Percentiles rank a stretch among this genome's conserved stretches.
These are phyloP conservation scores for Xylaria sp. DNA, from an alignment of 2,329 filamentous ascomycete species.

Conservation along the genomic window DNA sequence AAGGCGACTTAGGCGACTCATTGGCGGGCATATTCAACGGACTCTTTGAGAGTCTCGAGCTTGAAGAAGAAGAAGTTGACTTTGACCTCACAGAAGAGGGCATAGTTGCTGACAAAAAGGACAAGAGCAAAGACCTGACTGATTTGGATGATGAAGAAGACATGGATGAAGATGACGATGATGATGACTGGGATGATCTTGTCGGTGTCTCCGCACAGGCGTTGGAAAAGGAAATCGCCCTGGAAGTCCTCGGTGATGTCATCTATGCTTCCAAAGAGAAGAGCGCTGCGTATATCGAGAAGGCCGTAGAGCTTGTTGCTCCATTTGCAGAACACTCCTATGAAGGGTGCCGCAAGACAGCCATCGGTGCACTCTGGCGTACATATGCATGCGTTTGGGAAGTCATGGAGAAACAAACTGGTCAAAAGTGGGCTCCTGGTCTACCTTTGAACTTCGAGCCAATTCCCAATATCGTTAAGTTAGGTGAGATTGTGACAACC, in stretches of 20 bases:
- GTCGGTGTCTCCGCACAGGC: conserved; percentile 86
- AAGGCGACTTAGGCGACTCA: conserved; percentile 80
- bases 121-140: conserved; percentile 69
- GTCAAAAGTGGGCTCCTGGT: conserved; percentile 87
- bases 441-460: conserved; percentile 82
- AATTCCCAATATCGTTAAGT: conserved; percentile 78
- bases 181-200: conserved; percentile 81
- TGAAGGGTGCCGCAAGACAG: conserved; percentile 91
- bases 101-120: conserved; percentile 64
- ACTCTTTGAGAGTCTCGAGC: conserved; percentile 82
- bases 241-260: conserved; percentile 93
- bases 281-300: conserved; percentile 72
- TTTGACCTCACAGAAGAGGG: conserved; percentile 66
- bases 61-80: conserved; percentile 87
- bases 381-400: conserved; percentile 91
- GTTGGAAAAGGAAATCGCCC: conserved; percentile 95
- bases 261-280: conserved; percentile 73
- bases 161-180: conserved; percentile 72
- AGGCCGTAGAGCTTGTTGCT: conserved; percentile 80
- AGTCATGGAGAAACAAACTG: conserved; percentile 78
- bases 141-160: conserved; percentile 62
- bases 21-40: conserved; percentile 78
- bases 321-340: conserved; percentile 87
- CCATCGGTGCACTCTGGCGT: conserved; percentile 89
- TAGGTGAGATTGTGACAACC: conserved; percentile 83